These are phyloP conservation scores for Spironucleus salmonicida DNA, from an alignment of 208 protist species.

Conservation along the genomic window DNA sequence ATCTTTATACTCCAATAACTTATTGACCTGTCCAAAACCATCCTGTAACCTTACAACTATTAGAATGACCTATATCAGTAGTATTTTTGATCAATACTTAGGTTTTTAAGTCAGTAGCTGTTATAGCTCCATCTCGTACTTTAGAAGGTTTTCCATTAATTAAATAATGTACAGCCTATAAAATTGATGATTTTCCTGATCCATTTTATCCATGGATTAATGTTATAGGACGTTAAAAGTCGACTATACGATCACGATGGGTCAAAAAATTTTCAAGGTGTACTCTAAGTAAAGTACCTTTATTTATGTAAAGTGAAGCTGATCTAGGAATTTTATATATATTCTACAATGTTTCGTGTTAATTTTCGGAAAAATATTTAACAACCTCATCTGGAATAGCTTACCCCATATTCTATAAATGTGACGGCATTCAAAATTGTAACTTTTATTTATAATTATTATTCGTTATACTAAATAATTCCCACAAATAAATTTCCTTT, in stretches of 20 bases:
- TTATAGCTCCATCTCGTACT: background rate
- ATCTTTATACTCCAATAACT: background rate
- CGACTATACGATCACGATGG: background rate
- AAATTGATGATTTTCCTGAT: conserved; percentile 18
- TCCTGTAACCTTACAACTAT: background rate
- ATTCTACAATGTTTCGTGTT: background rate
- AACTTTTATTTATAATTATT: too few species aligned
- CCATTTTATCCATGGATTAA: conserved; percentile 23
- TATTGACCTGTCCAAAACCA: background rate
- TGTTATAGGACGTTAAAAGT: conserved; percentile 11
- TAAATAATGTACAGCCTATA: conserved; percentile 19
- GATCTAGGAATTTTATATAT: background rate
- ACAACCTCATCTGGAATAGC: too few species aligned
- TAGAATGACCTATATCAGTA: background rate
- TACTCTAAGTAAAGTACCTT: background rate
- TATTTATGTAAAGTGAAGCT: background rate
- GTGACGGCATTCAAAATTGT: too few species aligned
- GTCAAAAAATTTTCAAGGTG: conserved; percentile 13
- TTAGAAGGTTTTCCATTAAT: background rate
- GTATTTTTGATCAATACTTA: background rate
- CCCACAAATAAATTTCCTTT: too few species aligned
- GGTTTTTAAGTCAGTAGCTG: background rate
- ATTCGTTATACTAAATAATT: too few species aligned
- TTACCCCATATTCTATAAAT: too few species aligned
- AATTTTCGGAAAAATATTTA: too few species aligned